A percentile compares a stretch with the other conserved stretches of the same genome.
Conservation (phyloP, 257 asterid genomes). For the Fraxinus pennsylvanica region DNA sequence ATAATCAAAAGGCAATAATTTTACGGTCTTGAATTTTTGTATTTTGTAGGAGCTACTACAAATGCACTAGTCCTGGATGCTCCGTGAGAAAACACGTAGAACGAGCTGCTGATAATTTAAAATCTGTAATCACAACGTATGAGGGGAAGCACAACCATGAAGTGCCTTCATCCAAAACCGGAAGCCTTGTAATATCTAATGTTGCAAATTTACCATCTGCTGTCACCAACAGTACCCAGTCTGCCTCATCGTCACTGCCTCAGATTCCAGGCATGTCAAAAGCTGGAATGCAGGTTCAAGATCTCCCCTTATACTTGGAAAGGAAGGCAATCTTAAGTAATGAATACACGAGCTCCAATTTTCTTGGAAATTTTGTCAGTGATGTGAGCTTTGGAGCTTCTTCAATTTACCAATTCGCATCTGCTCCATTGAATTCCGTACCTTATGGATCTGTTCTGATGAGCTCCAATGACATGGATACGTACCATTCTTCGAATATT, state of each 20-base stretch:
- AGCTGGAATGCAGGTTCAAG: slow-evolving; percentile 43
- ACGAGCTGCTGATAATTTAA: slow-evolving; percentile 66
- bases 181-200: slow-evolving; percentile 22
- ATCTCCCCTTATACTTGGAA: slow-evolving; percentile 45
- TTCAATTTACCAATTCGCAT: slow-evolving; percentile 39
- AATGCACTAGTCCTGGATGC: slow-evolving; percentile 82
- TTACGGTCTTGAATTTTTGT: not conserved
- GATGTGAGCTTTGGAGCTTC: slow-evolving; percentile 47
- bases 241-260: slow-evolving; percentile 21
- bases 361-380: slow-evolving; percentile 36
- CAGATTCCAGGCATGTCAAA: slow-evolving; percentile 17
- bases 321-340: slow-evolving; percentile 38
- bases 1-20: not conserved
- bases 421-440: slow-evolving; percentile 40
- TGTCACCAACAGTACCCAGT: slow-evolving; percentile 21
- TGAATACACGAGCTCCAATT: slow-evolving; percentile 36
- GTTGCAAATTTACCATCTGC: slow-evolving; percentile 28
- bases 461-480: slow-evolving; percentile 28
- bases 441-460: slow-evolving; percentile 30
- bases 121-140: slow-evolving; percentile 71
- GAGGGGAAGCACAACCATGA: slow-evolving; percentile 84
- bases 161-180: slow-evolving; percentile 46
- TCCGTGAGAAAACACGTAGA: slow-evolving; percentile 82
- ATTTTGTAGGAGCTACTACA: slow-evolving; percentile 72
- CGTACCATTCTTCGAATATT: slow-evolving; percentile 19